A percentile compares a stretch with the other conserved stretches of the same genome.
These are phyloP conservation scores for Dactylellina sp. DNA, from an alignment of 2,329 filamentous ascomycete species.

Conservation along the genomic window DNA sequence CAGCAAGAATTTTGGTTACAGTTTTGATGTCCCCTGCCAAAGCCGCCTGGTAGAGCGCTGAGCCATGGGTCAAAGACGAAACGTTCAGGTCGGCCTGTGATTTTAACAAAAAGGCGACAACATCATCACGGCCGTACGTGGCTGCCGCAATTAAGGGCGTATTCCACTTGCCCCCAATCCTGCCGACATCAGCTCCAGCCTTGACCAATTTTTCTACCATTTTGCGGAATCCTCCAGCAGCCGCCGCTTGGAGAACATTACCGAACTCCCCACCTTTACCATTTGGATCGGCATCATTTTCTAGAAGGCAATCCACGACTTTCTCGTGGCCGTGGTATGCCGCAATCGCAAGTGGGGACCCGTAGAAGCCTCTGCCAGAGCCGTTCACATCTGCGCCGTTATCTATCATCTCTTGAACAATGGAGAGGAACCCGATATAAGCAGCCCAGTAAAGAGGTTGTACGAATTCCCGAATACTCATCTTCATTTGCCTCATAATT, in stretches of 20 bases:
- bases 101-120: conserved; percentile 25
- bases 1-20: neutral
- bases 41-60: conserved; percentile 31
- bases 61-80: conserved; percentile 12
- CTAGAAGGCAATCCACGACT: conserved; percentile 61
- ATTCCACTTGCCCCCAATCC: conserved; percentile 46
- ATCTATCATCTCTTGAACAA: conserved; percentile 4
- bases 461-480: neutral
- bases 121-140: conserved; percentile 11
- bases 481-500: neutral
- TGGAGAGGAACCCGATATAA: conserved; percentile 1
- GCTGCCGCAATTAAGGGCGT: conserved; percentile 56
- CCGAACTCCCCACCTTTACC: conserved; percentile 57
- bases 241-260: conserved; percentile 58
- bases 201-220: conserved; percentile 54
- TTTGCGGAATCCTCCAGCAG: conserved; percentile 38
- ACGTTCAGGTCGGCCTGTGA: conserved; percentile 20
- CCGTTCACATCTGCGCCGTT: conserved; percentile 18
- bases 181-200: conserved; percentile 57
- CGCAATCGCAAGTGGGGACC: conserved; percentile 61
- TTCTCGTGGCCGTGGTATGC: conserved; percentile 59
- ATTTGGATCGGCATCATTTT: conserved; percentile 60
- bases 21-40: conserved; percentile 28
- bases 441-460: conserved; percentile 31
- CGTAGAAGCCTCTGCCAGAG: conserved; percentile 47